Evolutionary conservation across 2,329 filamentous ascomycete genomes (phyloP).

Genomic region (Fusarium anthophilum): DNA sequence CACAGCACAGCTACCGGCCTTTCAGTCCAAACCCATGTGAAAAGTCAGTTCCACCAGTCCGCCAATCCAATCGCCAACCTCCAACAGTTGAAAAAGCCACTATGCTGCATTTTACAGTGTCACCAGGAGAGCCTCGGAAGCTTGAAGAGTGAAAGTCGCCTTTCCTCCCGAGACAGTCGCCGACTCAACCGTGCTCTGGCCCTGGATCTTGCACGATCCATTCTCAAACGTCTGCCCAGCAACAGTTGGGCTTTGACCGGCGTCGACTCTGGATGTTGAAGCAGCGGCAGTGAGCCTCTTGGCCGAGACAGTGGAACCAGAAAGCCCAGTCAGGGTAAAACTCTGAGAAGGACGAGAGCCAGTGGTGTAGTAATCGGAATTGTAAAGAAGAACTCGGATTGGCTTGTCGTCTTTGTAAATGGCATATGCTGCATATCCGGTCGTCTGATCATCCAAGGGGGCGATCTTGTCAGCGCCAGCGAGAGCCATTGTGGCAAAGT

Average conservation of each 20-base stretch:
- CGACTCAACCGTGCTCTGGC: neutral
- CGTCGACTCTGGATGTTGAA: neutral
- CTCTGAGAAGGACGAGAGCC: neutral
- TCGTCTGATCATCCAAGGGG: neutral
- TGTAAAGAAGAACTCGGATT: neutral
- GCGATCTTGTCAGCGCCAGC: neutral
- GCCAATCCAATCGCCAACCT: accelerated
- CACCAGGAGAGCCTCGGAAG: neutral
- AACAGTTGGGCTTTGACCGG: neutral
- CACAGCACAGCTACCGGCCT: neutral
- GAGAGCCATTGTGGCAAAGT: neutral
- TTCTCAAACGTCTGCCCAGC: neutral
- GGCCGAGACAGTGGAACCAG: neutral
- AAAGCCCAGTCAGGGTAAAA: accelerated
- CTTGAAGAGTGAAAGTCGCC: neutral
- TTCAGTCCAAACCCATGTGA: accelerated
- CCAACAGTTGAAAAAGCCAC: neutral
- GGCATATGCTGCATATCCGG: neutral
- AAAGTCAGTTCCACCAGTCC: accelerated
- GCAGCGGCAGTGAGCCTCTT: neutral
- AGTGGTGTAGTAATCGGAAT: neutral
- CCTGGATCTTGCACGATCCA: neutral
- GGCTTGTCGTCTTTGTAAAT: neutral
- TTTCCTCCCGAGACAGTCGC: neutral
- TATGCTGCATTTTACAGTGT: accelerated